A percentile compares a stretch with the other conserved stretches of the same genome.
phyloP scores from a whole-genome alignment of 108 stramenopile species.

The Fragilaria crotonensis region DNA sequence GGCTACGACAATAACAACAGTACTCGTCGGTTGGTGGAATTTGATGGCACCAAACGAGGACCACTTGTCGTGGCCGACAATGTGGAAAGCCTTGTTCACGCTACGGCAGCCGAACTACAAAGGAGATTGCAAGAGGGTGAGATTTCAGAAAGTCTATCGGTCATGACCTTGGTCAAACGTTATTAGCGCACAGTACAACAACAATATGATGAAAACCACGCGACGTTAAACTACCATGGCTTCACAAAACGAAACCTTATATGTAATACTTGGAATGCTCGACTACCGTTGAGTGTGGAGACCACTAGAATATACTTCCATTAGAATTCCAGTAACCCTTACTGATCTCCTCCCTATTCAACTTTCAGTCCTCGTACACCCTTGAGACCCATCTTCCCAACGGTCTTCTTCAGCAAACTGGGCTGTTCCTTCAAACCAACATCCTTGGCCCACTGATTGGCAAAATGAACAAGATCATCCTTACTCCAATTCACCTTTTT shows the following conservation, averaged over 20 bases:
- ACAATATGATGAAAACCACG: no score
- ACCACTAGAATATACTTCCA: no score
- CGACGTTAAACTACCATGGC: no score
- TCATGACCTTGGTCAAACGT: slow-evolving; percentile 54
- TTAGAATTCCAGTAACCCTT: neutral
- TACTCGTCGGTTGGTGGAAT: slow-evolving; percentile 30
- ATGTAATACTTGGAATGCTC: no score
- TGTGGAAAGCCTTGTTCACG: slow-evolving; percentile 30
- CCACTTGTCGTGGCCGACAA: slow-evolving; percentile 35
- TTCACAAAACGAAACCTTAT: no score
- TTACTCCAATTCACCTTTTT: slow-evolving; percentile 40
- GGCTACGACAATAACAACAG: no score
- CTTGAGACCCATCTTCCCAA: slow-evolving; percentile 86
- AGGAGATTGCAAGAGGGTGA: slow-evolving; percentile 33
- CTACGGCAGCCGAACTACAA: slow-evolving; percentile 33
- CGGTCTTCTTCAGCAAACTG: slow-evolving; percentile 56
- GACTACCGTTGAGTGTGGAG: no score
- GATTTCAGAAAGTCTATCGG: slow-evolving; percentile 43
- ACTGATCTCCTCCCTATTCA: slow-evolving; percentile 6
- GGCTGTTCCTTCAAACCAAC: slow-evolving; percentile 60
- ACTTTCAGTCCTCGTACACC: slow-evolving; percentile 55
- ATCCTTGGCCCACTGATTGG: slow-evolving; percentile 37
- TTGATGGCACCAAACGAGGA: slow-evolving; percentile 52
- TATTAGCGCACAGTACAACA: no score
- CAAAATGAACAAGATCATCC: slow-evolving; percentile 37